phyloP scores from a whole-genome alignment of 2,329 filamentous ascomycete species.

The Botrytis cinerea region DNA sequence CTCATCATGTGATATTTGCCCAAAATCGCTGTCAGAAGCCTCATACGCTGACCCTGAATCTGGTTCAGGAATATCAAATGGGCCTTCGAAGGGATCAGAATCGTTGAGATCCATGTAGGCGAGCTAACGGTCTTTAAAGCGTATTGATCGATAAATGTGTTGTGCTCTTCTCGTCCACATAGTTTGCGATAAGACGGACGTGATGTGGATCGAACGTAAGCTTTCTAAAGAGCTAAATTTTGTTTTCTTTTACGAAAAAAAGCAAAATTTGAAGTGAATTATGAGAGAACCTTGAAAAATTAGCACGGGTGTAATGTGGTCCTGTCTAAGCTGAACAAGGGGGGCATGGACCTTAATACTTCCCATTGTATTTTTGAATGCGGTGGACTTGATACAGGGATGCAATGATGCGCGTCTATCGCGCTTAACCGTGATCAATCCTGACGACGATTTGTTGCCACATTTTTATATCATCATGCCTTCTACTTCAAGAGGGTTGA shows the following conservation, averaged over 20 bases:
- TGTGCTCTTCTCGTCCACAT: conserved; percentile 29
- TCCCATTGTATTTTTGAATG: not conserved
- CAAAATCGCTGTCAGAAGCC: conserved; percentile 29
- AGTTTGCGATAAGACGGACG: conserved; percentile 14
- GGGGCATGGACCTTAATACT: not conserved
- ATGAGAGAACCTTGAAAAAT: not conserved
- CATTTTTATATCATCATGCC: conserved; percentile 33
- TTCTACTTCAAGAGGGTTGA: conserved; percentile 37
- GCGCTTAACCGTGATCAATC: conserved; percentile 1
- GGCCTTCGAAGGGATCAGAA: conserved; percentile 21
- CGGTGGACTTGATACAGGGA: not conserved
- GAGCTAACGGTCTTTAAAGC: conserved; percentile 28
- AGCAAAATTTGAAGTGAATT: not conserved
- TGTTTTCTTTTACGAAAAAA: not conserved
- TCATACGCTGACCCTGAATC: conserved; percentile 40
- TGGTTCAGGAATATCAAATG: conserved; percentile 27
- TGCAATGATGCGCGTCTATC: not conserved
- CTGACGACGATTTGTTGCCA: not conserved
- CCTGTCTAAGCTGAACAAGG: not conserved
- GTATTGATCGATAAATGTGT: conserved; percentile 25
- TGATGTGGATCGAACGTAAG: conserved; percentile 5
- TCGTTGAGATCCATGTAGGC: conserved; percentile 31
- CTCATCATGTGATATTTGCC: conserved; percentile 26
- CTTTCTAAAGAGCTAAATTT: conserved; percentile 1
- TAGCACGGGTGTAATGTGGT: not conserved